Evolutionary conservation across 345 rosid species (phyloP), one percentile per base, ranked within the genome.

Genomic region (Lepidium aucheri): DNA sequence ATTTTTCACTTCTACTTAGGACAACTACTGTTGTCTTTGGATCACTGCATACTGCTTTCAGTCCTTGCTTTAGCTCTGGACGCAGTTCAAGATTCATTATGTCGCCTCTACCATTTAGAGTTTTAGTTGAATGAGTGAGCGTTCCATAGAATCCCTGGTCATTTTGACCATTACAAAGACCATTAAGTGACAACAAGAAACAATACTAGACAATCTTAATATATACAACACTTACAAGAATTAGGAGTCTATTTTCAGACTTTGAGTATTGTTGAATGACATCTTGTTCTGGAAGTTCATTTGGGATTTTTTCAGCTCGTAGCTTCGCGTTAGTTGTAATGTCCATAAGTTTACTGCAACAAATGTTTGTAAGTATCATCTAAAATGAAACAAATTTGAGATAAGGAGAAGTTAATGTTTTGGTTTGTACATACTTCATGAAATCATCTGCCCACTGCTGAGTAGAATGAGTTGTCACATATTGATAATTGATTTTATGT

Each of bases 371-470:
- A 63, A 34, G 49, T 20, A 33, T 65, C 33, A 13, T 30, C 14
- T 20, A 16, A 3, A 34, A 35, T 16, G 22, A 28, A 41, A 11
- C 0, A 45, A 51, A 60, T 0, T 26, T 9, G 11, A 60, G 14
- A 44, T 7, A 13, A 38, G 38, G 75, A 63, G 44, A 46, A 17
- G 7, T 7, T 3, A 26, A 7, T 28, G 42, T 64, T 38, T 40
- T 17, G 67, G 8, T 66, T 52, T 34, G 16, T 18, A 33, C 63
- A 36, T 80, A 94, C 99, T 96, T 94, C 38, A 94, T 95, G 78
- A 94, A 94, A 57, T 84, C 86, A 78, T 90, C 97, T 26, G 99
- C 99, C 99, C 99, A 94, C 72, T 88, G 89, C 74, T 88, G 97
- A 58, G 99, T 92, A 33, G 96, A 88, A 67, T 94, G 99, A 60